Evolutionary conservation across 2,329 filamentous ascomycete species (phyloP).

Genomic region (Exophiala xenobiotica): DNA sequence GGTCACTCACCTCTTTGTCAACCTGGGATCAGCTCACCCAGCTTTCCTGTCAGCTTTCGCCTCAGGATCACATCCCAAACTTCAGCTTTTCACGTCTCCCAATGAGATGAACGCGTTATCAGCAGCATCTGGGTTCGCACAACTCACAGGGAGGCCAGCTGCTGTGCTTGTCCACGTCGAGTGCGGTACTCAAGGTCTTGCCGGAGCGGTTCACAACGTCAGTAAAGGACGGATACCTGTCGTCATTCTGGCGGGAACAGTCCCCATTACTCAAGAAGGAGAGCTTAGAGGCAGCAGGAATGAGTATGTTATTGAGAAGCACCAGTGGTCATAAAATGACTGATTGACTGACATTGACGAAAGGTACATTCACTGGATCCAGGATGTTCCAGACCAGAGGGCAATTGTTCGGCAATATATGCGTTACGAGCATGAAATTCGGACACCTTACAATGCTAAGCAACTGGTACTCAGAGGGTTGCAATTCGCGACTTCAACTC

Average conservation of each 20-base stretch:
- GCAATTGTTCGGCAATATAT: constrained; percentile 38
- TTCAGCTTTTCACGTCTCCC: too few species aligned
- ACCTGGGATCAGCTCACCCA: neutral
- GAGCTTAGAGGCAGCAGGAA: constrained; percentile 40
- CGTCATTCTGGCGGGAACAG: constrained; percentile 47
- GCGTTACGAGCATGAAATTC: constrained; percentile 35
- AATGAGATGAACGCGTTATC: neutral
- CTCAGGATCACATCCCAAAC: neutral
- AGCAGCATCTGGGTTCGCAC: neutral
- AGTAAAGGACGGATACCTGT: constrained; percentile 35
- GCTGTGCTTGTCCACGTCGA: constrained; percentile 36
- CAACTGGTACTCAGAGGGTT: constrained; percentile 32
- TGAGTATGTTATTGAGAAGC: too few species aligned
- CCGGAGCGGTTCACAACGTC: constrained; percentile 34
- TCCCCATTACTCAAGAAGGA: constrained; percentile 46
- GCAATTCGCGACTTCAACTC: constrained; percentile 27
- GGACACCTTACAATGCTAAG: constrained; percentile 33
- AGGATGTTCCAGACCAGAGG: constrained; percentile 46
- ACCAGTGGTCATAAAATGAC: too few species aligned
- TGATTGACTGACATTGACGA: too few species aligned
- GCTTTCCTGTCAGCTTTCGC: neutral
- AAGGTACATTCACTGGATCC: constrained; percentile 46
- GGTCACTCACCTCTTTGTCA: neutral
- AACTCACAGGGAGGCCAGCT: constrained; percentile 24
- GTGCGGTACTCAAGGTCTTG: constrained; percentile 32